Base-by-base conservation (phyloP, 129 eudicot species). In the sunflower (Helianthus annuus) region DNA sequence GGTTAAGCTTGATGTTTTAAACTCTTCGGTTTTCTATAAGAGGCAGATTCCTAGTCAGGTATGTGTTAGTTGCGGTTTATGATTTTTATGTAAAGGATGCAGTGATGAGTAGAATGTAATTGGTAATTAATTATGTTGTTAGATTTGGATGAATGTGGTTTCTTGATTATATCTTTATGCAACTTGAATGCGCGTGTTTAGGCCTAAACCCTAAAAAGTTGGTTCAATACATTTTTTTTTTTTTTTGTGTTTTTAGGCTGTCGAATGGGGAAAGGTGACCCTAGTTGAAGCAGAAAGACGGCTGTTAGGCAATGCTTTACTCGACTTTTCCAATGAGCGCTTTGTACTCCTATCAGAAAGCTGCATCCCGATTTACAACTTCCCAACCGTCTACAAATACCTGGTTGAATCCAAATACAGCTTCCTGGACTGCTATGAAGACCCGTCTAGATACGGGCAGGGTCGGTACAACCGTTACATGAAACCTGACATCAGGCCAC, bases 1-100 rank as follows among this genome's bases (percentile, higher is more conserved):
- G 16, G 87, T 71, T 69, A 68, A 78, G 76, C 87, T 87, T 45
- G 38, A 79, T 81, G 88, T 89, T 24, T 32, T 84, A 34, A 77
- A 72, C 68, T 49, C 85, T 1, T 93, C 96, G 19, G 87, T 76
- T 32, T 93, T 93, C 68, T 85, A 78, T 69, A 69, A 76, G 53
- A 86, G 98, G 4, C 92, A 87, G 85, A 85, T 93, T 55, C 98
- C 96, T 44, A 93, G 96, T 69, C 84, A 85, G 95, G 98, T 92
- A 87, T 45, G 48, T 59, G 8, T 60, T 69, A 9, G 32, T 34
- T 52, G 13, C 44, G 1, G 29, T 48, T 46, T 42, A 57, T 27
- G 29, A 57, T 22, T 54, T 49, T 24, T 62, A 40, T 24, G 14
- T 16, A 4, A 14, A 44, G 8, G 11, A 19, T 39, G 52, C 3